Base-by-base conservation (phyloP, 2,329 filamentous ascomycete genomes). In the Talaromyces sp. region DNA sequence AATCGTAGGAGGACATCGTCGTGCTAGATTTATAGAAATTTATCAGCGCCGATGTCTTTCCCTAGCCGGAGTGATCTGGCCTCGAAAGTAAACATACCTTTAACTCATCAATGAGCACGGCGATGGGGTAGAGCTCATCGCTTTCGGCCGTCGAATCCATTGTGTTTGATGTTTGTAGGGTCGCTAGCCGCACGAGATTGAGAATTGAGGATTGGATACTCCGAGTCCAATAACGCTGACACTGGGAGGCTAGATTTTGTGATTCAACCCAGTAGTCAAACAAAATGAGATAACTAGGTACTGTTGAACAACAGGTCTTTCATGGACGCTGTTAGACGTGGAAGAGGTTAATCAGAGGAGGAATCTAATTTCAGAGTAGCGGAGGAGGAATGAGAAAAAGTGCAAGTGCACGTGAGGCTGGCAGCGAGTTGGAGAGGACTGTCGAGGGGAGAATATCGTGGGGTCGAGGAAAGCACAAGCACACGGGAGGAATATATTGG, bases 91-190 rank as follows among this genome's bases (percentile, higher is more conserved):
- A 70, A 75, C 80, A 74, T 87, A 97, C 93, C 92, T 97, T 99
- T 77, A 99, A 87, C 87, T 99, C 95, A 81, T 99, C 95, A 82
- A 99, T 99, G 82, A 99, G 89, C 73, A 99, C 95, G 77, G 96
- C 95, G 85, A 99, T 99, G 79, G 95, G 95, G 82, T 98, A 99
- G 76, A 99, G 93, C 89, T 98, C 96, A 83, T 99, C 95, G 81
- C 90, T 96, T 84, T 94, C 89, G 82, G 90, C 91, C 80, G 89
- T 86, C 82, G 90, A 90, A 83, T 97, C 92, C 94, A 98, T 98
- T 80, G 80, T 86, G 86, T 82, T 79, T 66, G 64, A 59, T 75
- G 74, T 65, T 64, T 70, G 59, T 67, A 67, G 69, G 63, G 68
- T 67, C 56, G 70, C 52, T 61, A 59, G 71, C 68, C 70, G 69